Evolutionary conservation across 2,329 filamentous ascomycete species (phyloP), one percentile per base, ranked within the genome.

Genomic region (Claviceps spartinae): DNA sequence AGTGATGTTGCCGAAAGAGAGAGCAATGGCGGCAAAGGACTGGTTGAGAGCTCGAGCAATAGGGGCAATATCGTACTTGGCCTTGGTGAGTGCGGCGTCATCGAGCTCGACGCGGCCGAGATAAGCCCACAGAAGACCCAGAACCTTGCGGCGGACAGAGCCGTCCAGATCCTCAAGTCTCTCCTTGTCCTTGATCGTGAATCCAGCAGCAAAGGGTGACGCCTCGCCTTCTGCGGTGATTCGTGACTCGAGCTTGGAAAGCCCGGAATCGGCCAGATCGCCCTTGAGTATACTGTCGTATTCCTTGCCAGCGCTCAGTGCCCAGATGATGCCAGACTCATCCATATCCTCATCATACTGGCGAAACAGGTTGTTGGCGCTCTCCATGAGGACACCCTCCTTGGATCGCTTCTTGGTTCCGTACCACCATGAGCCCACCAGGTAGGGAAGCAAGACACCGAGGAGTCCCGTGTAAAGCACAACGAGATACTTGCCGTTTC

Each of bases 381-480:
- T 96, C 65, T 93, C 88, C 65, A 96, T 85, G 52, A 95, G 76
- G 26, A 97, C 86, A 60, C 88, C 88, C 69, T 98, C 94, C 71
- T 91, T 94, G 40, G 93, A 97, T 69, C 87, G 81, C 61, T 84
- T 81, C 68, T 95, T 91, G 37, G 88, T 94, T 55, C 94, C 93
- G 65, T 98, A 98, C 93, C 93, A 98, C 93, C 93, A 98, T 54
- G 86, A 89, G 47, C 93, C 93, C 52, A 98, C 91, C 47, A 93
- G 75, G 67, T 94, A 98, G 2, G 93, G 93, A 50, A 98, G 75
- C 54, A 96, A 73, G 55, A 97, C 87, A 52, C 91, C 93, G 49
- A 98, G 82, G 41, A 97, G 77, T 37, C 85, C 69, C 40, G 88
- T 90, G 67, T 98, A 98, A 57, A 96, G 78, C 53, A 96, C 74